Conservation (phyloP, 2,329 filamentous ascomycete genomes). For the Grosmannia huntii region DNA sequence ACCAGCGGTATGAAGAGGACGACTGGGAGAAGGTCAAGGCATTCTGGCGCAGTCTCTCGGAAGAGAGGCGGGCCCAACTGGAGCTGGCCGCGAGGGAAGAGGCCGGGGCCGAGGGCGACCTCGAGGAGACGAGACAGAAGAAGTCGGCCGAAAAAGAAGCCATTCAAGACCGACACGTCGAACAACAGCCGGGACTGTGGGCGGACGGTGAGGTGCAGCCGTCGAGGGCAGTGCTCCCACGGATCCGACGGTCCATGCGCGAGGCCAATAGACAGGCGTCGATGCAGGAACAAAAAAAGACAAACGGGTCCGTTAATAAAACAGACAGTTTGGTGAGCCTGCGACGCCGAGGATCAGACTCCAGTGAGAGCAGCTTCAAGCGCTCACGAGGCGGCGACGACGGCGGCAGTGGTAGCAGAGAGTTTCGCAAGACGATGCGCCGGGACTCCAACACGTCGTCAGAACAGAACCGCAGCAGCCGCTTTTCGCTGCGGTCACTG, state of each 20-base stretch:
- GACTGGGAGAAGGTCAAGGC: conserved; percentile 58
- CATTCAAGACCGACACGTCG: too few relatives aligned
- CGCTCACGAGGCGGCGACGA: conserved; percentile 25
- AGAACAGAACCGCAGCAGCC: conserved; percentile 15
- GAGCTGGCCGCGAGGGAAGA: conserved; percentile 45
- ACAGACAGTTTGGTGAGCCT: conserved; percentile 13
- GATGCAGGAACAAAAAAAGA: not conserved
- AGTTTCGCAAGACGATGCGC: conserved; percentile 66
- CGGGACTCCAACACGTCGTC: conserved; percentile 21
- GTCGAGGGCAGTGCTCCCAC: not conserved
- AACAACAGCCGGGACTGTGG: conserved; percentile 25
- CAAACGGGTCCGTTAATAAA: not conserved
- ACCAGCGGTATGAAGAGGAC: conserved; percentile 14
- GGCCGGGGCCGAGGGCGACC: conserved; percentile 33
- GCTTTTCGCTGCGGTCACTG: conserved; percentile 56
- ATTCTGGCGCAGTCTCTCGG: conserved; percentile 56
- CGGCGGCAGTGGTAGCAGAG: conserved; percentile 23
- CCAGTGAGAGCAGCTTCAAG: conserved; percentile 73
- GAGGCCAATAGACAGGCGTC: not conserved
- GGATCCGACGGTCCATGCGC: conserved; percentile 4
- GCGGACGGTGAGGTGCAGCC: not conserved
- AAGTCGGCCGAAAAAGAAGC: conserved; percentile 26
- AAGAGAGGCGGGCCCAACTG: conserved; percentile 48
- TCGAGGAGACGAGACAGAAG: conserved; percentile 21
- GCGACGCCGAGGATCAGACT: conserved; percentile 46